Conservation (phyloP, 257 asterid genomes). For the Gardenia jasminoides region DNA sequence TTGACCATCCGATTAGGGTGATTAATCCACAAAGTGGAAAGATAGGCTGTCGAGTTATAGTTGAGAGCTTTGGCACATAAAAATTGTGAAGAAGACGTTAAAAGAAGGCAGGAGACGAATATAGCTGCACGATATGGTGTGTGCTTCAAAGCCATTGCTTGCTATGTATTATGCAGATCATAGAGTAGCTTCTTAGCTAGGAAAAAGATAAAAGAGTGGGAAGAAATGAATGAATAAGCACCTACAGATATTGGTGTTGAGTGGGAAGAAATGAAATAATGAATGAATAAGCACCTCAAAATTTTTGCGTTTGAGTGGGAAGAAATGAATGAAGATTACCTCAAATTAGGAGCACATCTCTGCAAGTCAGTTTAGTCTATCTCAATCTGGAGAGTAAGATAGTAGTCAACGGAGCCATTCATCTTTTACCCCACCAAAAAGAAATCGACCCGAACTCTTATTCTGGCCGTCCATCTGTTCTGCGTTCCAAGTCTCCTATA, state of each 20-base stretch:
- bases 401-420: no score
- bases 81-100: not conserved
- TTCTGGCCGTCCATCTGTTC: not conserved
- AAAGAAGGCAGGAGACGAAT: not conserved
- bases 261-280: not conserved
- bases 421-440: not conserved
- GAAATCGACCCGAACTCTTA: no score
- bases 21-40: conserved; percentile 5
- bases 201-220: no score
- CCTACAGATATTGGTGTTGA: no score
- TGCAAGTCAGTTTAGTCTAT: no score
- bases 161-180: not conserved
- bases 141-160: conserved; percentile 8
- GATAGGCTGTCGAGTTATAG: not conserved
- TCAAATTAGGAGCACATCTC: no score
- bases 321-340: no score
- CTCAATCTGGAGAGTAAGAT: no score
- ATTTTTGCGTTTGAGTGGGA: not conserved
- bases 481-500: no score
- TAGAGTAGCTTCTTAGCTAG: not conserved
- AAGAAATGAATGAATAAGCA: not conserved
- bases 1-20: not conserved
- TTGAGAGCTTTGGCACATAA: not conserved
- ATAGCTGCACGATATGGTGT: not conserved
- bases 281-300: no score